Percentiles rank a stretch among this genome's conserved stretches.
These are phyloP conservation scores for Chlorophyllum brunneum DNA, from an alignment of 768 basidiomycete genomes.

Conservation along the genomic window DNA sequence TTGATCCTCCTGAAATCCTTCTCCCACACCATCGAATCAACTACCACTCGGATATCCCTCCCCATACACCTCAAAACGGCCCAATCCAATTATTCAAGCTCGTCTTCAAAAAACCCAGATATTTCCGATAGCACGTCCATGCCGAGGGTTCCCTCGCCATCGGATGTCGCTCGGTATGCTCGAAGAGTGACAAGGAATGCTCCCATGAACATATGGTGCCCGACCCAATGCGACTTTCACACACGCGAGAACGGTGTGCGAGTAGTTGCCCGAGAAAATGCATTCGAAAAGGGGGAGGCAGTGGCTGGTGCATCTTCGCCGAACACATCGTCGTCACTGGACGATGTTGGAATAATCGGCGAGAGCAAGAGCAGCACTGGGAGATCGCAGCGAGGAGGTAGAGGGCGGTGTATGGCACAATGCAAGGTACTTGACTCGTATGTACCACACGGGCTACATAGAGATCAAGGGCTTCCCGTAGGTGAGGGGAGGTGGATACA, in stretches of 20 bases:
- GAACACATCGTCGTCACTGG: neutral
- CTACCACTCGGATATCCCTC: neutral
- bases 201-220: neutral
- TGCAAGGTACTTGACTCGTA: neutral
- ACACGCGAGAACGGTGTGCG: neutral
- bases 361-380: neutral
- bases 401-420: conserved; percentile 1
- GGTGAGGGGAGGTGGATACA: neutral
- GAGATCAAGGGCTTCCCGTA: neutral
- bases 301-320: neutral
- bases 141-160: neutral
- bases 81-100: neutral
- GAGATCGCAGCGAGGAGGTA: conserved; percentile 1
- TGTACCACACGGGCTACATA: neutral
- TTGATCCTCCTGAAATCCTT: neutral
- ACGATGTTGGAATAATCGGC: too few species aligned
- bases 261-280: neutral
- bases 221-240: neutral
- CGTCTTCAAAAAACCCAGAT: neutral
- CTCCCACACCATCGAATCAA: neutral
- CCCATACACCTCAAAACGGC: neutral
- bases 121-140: neutral
- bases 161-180: neutral
- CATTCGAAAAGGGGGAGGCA: neutral
- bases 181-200: neutral